A percentile compares a stretch with the other conserved stretches of the same genome.
phyloP scores from a whole-genome alignment of 108 stramenopile genomes.

The Halocafeteria seosinensis region DNA sequence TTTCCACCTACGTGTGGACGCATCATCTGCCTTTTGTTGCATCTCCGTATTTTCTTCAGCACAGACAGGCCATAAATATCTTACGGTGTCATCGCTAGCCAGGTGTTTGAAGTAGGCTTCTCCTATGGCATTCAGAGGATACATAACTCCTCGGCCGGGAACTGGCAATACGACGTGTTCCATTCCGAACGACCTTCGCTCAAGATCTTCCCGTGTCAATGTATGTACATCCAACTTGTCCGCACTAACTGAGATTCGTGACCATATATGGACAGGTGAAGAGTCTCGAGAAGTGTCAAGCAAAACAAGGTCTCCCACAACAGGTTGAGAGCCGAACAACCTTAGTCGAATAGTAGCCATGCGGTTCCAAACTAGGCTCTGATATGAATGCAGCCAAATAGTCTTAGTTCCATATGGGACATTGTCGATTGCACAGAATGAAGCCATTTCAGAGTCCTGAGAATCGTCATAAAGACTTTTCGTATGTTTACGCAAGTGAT shows the following conservation, averaged over 20 bases:
- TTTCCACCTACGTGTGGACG: no score
- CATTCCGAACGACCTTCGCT: neutral
- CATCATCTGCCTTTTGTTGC: no score
- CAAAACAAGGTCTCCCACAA: neutral
- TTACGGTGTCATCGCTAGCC: neutral
- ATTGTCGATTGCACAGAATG: no score
- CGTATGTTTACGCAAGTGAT: neutral
- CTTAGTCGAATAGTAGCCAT: neutral
- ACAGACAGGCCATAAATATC: neutral
- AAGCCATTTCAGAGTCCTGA: no score
- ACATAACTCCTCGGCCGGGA: neutral
- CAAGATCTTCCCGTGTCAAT: neutral
- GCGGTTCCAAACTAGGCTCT: neutral
- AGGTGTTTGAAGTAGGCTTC: neutral
- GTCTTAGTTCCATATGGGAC: neutral
- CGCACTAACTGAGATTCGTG: neutral
- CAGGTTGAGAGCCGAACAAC: neutral
- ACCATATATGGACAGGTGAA: no score
- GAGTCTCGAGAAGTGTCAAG: neutral
- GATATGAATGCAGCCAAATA: neutral
- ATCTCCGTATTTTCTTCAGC: no score
- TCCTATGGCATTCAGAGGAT: neutral
- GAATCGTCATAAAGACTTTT: neutral
- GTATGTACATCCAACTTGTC: neutral
- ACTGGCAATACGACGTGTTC: neutral